Evolutionary conservation across 257 asterid species (phyloP).

Genomic region (Anisodus acutangulus): DNA sequence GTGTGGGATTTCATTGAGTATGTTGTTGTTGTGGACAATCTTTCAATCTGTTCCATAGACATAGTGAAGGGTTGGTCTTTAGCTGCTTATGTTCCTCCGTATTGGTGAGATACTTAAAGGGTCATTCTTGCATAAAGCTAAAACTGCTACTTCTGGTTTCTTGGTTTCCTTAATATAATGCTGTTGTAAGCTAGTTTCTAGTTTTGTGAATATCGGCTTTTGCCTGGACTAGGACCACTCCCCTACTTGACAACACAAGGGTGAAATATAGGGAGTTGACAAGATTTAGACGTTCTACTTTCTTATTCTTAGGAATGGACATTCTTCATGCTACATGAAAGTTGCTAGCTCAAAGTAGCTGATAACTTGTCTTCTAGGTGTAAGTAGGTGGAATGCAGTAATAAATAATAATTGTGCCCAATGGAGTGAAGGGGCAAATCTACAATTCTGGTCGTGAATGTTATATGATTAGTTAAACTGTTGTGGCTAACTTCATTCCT

Average conservation of each 20-base stretch:
- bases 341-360: not conserved
- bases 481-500: not conserved
- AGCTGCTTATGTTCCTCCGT: slow-evolving; percentile 19
- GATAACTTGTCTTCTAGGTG: not conserved
- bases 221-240: not conserved
- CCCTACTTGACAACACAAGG: not conserved
- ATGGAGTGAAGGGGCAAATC: not conserved
- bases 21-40: not conserved
- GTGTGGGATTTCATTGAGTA: too few species aligned
- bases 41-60: not conserved
- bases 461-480: not conserved
- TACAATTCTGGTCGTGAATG: not conserved
- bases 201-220: not conserved
- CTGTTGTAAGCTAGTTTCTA: not conserved
- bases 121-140: not conserved
- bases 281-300: slow-evolving; percentile 14
- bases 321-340: not conserved
- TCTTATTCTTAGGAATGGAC: not conserved
- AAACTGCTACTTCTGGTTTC: not conserved
- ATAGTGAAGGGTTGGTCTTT: not conserved
- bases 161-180: not conserved
- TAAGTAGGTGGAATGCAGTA: not conserved
- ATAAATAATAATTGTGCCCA: not conserved
- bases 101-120: not conserved
- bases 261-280: not conserved